These are phyloP conservation scores for Tetracladium marchalianum DNA, from an alignment of 495 filamentous ascomycete species.

Conservation along the genomic window DNA sequence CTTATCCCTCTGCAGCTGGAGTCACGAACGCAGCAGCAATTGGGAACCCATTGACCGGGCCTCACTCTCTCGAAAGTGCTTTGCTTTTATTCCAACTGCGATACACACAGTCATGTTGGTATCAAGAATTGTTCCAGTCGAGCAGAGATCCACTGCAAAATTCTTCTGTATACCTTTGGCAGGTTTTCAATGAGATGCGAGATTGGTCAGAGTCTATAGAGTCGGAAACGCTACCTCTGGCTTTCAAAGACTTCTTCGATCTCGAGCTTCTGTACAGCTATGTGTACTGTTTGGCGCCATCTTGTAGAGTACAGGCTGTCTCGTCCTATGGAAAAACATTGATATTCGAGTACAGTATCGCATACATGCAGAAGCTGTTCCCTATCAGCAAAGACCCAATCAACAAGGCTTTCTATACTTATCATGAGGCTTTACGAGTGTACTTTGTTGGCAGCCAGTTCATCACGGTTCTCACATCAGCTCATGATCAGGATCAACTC, in stretches of 20 bases:
- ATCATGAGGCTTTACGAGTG: constrained; percentile 60
- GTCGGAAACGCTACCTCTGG: constrained; percentile 35
- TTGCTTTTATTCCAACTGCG: constrained; percentile 67
- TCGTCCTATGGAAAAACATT: constrained; percentile 59
- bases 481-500: constrained; percentile 40
- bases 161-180: constrained; percentile 48
- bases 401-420: constrained; percentile 53
- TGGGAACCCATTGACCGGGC: constrained; percentile 14
- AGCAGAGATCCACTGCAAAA: constrained; percentile 52
- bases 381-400: constrained; percentile 38
- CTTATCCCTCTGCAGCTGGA: constrained; percentile 32
- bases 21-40: constrained; percentile 3
- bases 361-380: constrained; percentile 54
- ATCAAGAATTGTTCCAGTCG: constrained; percentile 70
- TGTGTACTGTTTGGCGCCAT: constrained; percentile 72
- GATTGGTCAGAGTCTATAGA: constrained; percentile 58
- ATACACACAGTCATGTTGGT: constrained; percentile 68
- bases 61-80: constrained; percentile 40
- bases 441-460: constrained; percentile 66
- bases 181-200: constrained; percentile 51
- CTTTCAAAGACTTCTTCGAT: constrained; percentile 60
- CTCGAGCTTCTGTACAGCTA: constrained; percentile 79
- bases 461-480: constrained; percentile 51
- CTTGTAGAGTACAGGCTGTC: constrained; percentile 50
- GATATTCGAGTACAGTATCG: constrained; percentile 73